Evolutionary conservation across 768 basidiomycete genomes (phyloP).

Genomic region (Pisolithus albus): DNA sequence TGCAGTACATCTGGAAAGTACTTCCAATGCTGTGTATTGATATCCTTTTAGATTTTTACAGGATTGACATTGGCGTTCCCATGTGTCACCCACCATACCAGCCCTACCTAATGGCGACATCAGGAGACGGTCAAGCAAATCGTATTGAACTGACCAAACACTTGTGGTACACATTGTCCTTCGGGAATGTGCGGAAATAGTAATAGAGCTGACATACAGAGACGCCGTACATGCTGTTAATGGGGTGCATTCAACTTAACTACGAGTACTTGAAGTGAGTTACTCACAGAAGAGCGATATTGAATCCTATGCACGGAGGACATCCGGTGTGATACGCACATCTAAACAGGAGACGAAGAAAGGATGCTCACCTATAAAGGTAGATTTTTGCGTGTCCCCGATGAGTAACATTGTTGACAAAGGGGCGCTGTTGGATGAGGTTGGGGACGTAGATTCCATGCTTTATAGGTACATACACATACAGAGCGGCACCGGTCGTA

Average conservation of each 20-base stretch:
- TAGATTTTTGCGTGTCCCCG: too few species aligned
- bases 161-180: neutral
- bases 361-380: too few species aligned
- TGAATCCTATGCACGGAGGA: neutral
- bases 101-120: neutral
- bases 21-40: neutral
- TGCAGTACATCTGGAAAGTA: constrained; percentile 1
- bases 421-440: too few species aligned
- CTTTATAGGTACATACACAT: too few species aligned
- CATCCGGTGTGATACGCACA: too few species aligned
- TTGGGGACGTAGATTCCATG: too few species aligned
- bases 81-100: neutral
- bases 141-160: neutral
- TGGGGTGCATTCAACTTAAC: neutral
- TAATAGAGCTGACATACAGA: neutral
- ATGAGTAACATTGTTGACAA: too few species aligned
- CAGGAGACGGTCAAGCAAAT: neutral
- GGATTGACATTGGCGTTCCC: neutral
- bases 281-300: neutral
- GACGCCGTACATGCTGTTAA: neutral
- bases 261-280: neutral
- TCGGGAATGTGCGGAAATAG: neutral
- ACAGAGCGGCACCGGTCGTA: too few species aligned
- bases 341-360: too few species aligned
- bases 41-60: neutral